Evolutionary conservation across 495 filamentous ascomycete species (phyloP).

Genomic region (Penicillium cosmopolitanum): DNA sequence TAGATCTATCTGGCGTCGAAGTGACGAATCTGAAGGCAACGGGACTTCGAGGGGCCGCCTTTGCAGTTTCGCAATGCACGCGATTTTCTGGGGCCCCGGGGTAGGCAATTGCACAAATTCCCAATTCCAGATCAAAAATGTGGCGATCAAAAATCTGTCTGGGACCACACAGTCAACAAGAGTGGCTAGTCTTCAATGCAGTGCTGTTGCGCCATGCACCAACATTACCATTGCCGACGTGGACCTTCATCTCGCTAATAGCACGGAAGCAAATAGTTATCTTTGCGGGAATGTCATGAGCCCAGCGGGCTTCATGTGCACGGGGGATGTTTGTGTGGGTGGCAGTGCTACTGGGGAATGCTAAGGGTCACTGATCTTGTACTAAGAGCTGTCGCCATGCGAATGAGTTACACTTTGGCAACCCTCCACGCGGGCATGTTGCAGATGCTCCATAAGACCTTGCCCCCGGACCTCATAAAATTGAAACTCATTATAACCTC

Average conservation of each 20-base stretch:
- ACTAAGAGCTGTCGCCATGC: too few relatives aligned
- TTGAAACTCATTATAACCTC: too few relatives aligned
- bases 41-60: constrained; percentile 29
- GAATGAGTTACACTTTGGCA: too few relatives aligned
- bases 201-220: constrained; percentile 38
- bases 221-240: constrained; percentile 30
- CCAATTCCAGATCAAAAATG: constrained; percentile 36
- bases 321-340: constrained; percentile 34
- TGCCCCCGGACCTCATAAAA: too few relatives aligned
- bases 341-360: constrained; percentile 38
- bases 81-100: constrained; percentile 35
- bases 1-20: constrained; percentile 31
- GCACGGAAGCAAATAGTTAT: constrained; percentile 29
- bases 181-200: constrained; percentile 42
- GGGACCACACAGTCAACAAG: constrained; percentile 31
- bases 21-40: constrained; percentile 30
- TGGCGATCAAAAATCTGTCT: constrained; percentile 26
- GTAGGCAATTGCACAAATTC: constrained; percentile 42
- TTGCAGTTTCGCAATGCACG: constrained; percentile 46
- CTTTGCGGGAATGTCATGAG: constrained; percentile 40
- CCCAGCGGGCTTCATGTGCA: constrained; percentile 39
- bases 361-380: constrained; percentile 7
- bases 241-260: constrained; percentile 26
- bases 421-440: too few relatives aligned
- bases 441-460: too few relatives aligned